A percentile compares a stretch with the other conserved stretches of the same genome.
phyloP scores from a whole-genome alignment of 805 yeast species.

The Sporopachydermia lactativora region DNA sequence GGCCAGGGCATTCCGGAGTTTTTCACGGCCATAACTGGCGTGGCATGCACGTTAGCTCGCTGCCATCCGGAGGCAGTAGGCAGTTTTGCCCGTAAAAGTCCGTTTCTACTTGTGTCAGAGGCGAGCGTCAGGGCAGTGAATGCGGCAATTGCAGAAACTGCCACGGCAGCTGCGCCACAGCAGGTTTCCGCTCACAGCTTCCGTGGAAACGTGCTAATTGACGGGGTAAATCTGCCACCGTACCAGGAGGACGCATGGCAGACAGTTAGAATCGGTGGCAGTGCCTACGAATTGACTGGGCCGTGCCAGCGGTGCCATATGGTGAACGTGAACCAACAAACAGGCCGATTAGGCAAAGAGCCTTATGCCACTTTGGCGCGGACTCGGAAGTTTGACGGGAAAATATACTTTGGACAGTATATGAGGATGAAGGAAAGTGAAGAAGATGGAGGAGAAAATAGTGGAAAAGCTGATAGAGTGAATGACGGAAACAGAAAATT shows the following conservation, averaged over 20 bases:
- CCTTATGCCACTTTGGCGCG: constrained; percentile 22
- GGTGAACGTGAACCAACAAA: constrained; percentile 25
- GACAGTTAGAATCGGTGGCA: constrained; percentile 9
- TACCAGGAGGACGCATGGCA: constrained; percentile 28
- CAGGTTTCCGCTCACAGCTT: constrained; percentile 14
- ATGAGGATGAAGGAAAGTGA: too few species aligned
- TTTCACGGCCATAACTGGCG: constrained; percentile 17
- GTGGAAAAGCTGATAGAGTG: too few species aligned
- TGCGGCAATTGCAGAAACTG: constrained; percentile 5
- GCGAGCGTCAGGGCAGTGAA: constrained; percentile 17
- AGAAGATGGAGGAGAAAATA: too few species aligned
- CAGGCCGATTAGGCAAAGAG: constrained; percentile 21
- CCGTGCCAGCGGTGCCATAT: constrained; percentile 30
- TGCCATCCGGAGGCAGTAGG: constrained; percentile 8
- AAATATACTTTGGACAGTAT: constrained; percentile 25
- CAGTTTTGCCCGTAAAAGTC: constrained; percentile 23
- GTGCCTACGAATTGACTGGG: constrained; percentile 10
- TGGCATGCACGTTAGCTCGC: constrained; percentile 24
- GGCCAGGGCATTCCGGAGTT: constrained; percentile 16
- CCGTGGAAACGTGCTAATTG: constrained; percentile 26
- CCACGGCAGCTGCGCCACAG: constrained; percentile 1
- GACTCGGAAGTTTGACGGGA: constrained; percentile 22
- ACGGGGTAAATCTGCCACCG: constrained; percentile 14
- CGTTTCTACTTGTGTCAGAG: constrained; percentile 22
- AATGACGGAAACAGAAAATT: too few species aligned